These are phyloP conservation scores for Breviolum minutum DNA, from an alignment of 73 alveolate species.

Conservation along the genomic window DNA sequence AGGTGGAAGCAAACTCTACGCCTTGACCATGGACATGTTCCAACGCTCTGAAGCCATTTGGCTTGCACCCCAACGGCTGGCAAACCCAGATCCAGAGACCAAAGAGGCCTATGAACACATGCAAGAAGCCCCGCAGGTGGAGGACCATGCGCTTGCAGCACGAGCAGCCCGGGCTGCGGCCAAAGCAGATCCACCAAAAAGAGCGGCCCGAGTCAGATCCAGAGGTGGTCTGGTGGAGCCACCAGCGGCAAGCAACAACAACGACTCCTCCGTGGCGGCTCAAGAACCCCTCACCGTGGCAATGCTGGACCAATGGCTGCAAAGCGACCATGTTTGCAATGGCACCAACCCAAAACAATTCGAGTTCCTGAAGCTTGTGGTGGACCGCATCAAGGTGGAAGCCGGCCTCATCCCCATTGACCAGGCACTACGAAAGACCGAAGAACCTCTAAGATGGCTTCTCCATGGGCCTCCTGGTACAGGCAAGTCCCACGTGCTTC, in stretches of 20 bases:
- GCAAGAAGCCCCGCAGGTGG: neutral
- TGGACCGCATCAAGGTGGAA: neutral
- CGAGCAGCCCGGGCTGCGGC: neutral
- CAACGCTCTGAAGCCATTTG: neutral
- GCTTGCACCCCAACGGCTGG: neutral
- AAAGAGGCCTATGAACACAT: neutral
- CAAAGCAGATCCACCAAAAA: neutral
- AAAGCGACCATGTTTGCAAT: neutral
- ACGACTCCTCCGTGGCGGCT: no score
- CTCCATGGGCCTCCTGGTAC: constrained; percentile 14
- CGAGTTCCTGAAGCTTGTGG: neutral
- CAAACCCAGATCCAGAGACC: no score
- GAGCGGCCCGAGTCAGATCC: no score
- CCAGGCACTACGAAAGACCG: neutral
- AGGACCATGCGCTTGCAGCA: constrained; percentile 3
- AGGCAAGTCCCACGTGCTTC: neutral
- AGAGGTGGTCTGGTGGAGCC: neutral
- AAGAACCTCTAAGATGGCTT: neutral
- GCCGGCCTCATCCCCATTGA: neutral
- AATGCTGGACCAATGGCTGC: neutral
- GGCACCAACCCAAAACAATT: neutral
- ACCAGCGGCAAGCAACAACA: neutral
- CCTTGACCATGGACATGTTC: constrained; percentile 15
- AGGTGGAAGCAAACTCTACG: neutral
- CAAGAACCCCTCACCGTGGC: no score